phyloP scores from a whole-genome alignment of 352 stramenopile genomes.

The Globisporangium heterothallicum region DNA sequence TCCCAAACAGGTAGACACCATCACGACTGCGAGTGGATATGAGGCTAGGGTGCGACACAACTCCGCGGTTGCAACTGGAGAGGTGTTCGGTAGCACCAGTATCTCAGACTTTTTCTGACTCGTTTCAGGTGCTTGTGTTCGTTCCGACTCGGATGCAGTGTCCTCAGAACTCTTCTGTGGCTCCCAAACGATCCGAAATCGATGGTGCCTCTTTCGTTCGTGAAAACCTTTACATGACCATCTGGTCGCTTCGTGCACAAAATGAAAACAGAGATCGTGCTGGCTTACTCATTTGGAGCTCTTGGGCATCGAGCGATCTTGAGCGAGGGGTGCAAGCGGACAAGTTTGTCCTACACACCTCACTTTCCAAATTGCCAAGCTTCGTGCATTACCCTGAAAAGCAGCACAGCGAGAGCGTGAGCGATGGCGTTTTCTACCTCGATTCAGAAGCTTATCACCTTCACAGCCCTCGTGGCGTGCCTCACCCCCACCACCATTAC shows the following conservation, averaged over 20 bases:
- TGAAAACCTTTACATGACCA: neutral
- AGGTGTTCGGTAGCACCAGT: neutral
- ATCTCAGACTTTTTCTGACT: neutral
- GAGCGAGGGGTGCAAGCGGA: too few relatives aligned
- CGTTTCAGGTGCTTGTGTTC: neutral
- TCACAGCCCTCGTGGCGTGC: slow-evolving; percentile 10
- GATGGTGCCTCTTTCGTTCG: neutral
- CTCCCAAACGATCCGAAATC: neutral
- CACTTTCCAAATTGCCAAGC: neutral
- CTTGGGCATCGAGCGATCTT: too few relatives aligned
- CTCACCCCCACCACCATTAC: slow-evolving; percentile 3
- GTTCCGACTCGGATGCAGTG: neutral
- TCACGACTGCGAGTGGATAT: neutral
- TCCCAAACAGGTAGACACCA: neutral
- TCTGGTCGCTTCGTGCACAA: neutral
- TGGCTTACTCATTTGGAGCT: neutral
- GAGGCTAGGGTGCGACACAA: too few relatives aligned
- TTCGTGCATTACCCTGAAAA: neutral
- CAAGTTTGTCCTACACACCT: too few relatives aligned
- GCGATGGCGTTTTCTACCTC: slow-evolving; percentile 2
- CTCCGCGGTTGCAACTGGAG: neutral
- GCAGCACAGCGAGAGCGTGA: neutral
- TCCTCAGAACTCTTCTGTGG: neutral
- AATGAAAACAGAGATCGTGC: neutral
- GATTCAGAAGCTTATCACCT: slow-evolving; percentile 6